Evolutionary conservation across 2,329 filamentous ascomycete species (phyloP).

Genomic region (Leptographium lundbergii): DNA sequence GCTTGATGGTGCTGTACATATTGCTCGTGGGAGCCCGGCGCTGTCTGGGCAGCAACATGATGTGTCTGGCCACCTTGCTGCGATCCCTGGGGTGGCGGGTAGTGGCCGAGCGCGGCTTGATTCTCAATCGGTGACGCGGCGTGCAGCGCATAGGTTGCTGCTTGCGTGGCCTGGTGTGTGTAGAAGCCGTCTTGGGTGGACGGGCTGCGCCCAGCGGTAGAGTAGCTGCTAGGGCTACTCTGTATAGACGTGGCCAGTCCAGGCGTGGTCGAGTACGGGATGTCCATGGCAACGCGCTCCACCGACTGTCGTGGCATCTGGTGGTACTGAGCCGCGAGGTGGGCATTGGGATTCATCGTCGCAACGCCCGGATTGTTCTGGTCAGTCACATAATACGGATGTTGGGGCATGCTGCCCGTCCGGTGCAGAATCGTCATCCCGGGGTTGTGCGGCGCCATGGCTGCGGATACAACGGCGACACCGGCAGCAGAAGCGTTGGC

Average conservation of each 20-base stretch:
- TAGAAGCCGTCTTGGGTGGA: conserved; percentile 43
- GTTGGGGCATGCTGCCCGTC: conserved; percentile 31
- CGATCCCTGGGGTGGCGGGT: conserved; percentile 25
- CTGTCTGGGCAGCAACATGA: conserved; percentile 10
- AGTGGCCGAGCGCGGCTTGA: conserved; percentile 23
- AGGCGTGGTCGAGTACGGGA: conserved; percentile 35
- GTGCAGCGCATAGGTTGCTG: conserved; percentile 35
- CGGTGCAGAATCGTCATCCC: conserved; percentile 36
- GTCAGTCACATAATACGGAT: conserved; percentile 45
- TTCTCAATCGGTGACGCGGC: conserved; percentile 33
- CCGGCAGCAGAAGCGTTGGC: conserved; percentile 2
- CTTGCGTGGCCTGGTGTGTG: conserved; percentile 38
- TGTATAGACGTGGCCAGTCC: conserved; percentile 36
- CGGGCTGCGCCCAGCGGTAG: conserved; percentile 39
- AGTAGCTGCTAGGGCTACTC: conserved; percentile 48
- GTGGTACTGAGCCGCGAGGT: conserved; percentile 33
- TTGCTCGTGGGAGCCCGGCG: background rate
- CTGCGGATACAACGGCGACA: conserved; percentile 2
- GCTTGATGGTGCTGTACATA: conserved; percentile 16
- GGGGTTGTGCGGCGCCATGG: conserved; percentile 18
- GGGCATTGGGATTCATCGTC: conserved; percentile 38
- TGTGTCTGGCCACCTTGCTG: conserved; percentile 25
- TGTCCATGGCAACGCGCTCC: conserved; percentile 33
- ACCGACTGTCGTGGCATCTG: conserved; percentile 37
- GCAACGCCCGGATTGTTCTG: conserved; percentile 49